Percentiles rank a stretch among this genome's conserved stretches.
These are phyloP conservation scores for Nemania sp. DNA, from an alignment of 2,329 filamentous ascomycete genomes.

Conservation along the genomic window DNA sequence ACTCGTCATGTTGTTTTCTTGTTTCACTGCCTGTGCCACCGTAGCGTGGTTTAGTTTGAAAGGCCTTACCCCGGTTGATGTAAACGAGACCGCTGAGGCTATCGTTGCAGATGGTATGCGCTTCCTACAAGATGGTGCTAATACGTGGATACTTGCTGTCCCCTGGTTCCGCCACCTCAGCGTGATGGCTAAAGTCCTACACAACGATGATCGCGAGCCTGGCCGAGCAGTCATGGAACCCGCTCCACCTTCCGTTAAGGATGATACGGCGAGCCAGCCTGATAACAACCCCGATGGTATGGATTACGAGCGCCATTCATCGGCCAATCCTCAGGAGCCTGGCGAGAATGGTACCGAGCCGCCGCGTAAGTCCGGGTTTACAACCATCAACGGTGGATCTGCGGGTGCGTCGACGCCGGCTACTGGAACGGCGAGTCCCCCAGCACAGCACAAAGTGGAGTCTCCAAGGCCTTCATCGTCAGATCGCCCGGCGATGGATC, in stretches of 20 bases:
- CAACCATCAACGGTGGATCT: conserved; percentile 70
- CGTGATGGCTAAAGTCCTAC: conserved; percentile 71
- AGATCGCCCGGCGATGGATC: conserved; percentile 44
- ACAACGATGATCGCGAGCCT: conserved; percentile 61
- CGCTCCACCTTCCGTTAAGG: conserved; percentile 61
- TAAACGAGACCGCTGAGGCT: conserved; percentile 67
- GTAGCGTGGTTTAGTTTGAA: conserved; percentile 73
- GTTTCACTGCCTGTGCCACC: conserved; percentile 71
- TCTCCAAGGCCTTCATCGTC: conserved; percentile 50
- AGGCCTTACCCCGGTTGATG: conserved; percentile 67
- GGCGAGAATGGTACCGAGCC: conserved; percentile 65
- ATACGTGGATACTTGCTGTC: conserved; percentile 69
- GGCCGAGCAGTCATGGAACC: conserved; percentile 49
- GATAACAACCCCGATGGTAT: conserved; percentile 68
- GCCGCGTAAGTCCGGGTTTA: conserved; percentile 66
- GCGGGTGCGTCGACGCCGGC: conserved; percentile 62
- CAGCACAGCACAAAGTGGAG: conserved; percentile 55
- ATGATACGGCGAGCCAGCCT: conserved; percentile 66
- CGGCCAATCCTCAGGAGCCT: conserved; percentile 51
- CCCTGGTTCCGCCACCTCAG: conserved; percentile 71
- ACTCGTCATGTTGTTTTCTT: conserved; percentile 73
- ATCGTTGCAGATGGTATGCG: conserved; percentile 70
- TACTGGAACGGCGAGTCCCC: conserved; percentile 60
- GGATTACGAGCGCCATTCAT: conserved; percentile 66
- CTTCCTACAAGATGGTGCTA: conserved; percentile 69